Conservation (phyloP, 2,329 filamentous ascomycete genomes). For the Diaporthe australafricana region DNA sequence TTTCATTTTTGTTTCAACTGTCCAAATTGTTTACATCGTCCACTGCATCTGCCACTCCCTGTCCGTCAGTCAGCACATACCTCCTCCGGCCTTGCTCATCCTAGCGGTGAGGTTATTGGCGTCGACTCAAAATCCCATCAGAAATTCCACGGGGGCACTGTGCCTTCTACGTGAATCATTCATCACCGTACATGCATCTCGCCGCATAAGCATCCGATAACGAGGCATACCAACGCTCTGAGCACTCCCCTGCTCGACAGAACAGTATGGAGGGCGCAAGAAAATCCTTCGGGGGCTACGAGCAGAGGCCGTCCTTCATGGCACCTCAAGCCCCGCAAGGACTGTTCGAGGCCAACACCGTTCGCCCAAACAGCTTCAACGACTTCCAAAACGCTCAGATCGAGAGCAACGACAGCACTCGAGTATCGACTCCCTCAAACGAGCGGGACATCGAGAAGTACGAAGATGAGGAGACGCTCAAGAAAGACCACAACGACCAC, state of each 20-base stretch:
- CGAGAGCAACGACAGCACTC: slow-evolving; percentile 31
- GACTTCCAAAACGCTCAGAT: not conserved
- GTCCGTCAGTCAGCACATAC: slow-evolving; percentile 21
- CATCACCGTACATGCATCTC: slow-evolving; percentile 11
- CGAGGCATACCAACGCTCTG: not conserved
- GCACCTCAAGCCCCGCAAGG: not conserved
- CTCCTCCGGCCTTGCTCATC: slow-evolving; percentile 11
- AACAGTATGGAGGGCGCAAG: slow-evolving; percentile 24
- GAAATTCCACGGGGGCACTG: not conserved
- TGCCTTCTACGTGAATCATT: not conserved
- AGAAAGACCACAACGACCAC: slow-evolving; percentile 17
- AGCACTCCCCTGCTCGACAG: slow-evolving; percentile 1
- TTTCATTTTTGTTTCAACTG: slow-evolving; percentile 9
- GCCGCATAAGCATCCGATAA: slow-evolving; percentile 2
- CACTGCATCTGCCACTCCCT: not conserved
- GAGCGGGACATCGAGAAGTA: slow-evolving; percentile 33
- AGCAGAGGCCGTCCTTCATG: slow-evolving; percentile 5
- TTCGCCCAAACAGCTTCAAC: not conserved
- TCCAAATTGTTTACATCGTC: not conserved
- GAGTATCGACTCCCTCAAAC: slow-evolving; percentile 29
- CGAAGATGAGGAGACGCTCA: not conserved
- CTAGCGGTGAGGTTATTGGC: slow-evolving; percentile 18
- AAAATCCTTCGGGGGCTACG: not conserved
- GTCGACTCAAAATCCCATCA: not conserved
- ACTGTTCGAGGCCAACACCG: not conserved